phyloP scores from a whole-genome alignment of 495 filamentous ascomycete genomes.

The Letharia lupina region DNA sequence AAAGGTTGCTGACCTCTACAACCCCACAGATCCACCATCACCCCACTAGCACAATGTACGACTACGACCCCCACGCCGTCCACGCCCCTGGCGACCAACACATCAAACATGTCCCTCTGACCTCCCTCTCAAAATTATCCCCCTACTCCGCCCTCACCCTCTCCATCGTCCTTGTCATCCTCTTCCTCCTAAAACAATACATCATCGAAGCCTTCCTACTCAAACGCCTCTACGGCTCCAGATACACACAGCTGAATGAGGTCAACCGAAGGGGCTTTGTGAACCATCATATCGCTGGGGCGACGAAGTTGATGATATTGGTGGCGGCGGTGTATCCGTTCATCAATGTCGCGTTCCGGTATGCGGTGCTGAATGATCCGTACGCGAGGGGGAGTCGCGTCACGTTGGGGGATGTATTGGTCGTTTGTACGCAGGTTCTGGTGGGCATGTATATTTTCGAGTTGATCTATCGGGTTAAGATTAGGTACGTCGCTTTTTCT shows the following conservation, averaged over 20 bases:
- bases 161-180: constrained; percentile 35
- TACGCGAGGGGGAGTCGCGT: constrained; percentile 29
- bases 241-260: constrained; percentile 34
- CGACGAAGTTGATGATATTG: constrained; percentile 38
- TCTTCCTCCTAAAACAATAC: constrained; percentile 39
- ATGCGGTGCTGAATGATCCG: constrained; percentile 30
- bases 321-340: constrained; percentile 40
- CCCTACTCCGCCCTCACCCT: constrained; percentile 41
- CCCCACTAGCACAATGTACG: background rate
- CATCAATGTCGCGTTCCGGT: constrained; percentile 33
- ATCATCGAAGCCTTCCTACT: constrained; percentile 39
- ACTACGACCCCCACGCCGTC: background rate
- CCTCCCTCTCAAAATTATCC: constrained; percentile 34
- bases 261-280: constrained; percentile 38
- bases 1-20: background rate
- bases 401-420: constrained; percentile 37
- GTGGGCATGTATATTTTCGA: constrained; percentile 45
- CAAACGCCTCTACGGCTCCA: constrained; percentile 30
- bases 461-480: constrained; percentile 36
- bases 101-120: constrained; percentile 20
- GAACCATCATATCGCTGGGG: constrained; percentile 43
- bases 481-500: constrained; percentile 20
- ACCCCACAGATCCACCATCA: background rate
- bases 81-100: constrained; percentile 3
- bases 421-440: constrained; percentile 38